Conservation (phyloP, 768 basidiomycete species). For the Grammothele lineata region DNA sequence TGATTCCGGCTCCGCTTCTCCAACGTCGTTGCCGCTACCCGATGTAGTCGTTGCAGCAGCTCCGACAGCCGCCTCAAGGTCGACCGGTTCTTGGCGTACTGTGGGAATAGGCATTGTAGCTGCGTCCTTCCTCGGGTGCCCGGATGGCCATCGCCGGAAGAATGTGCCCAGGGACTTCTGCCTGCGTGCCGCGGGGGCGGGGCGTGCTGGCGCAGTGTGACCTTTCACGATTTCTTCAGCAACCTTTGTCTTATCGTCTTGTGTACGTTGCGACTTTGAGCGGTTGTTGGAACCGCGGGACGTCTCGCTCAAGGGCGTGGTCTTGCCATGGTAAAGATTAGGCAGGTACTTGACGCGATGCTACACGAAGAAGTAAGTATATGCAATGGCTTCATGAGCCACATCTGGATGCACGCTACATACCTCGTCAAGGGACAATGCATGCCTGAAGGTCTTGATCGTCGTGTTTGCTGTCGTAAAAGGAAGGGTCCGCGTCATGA, state of each 20-base stretch:
- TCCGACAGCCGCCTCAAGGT: neutral
- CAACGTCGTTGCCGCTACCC: conserved; percentile 1
- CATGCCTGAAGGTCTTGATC: conserved; percentile 74
- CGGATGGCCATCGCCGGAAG: no score
- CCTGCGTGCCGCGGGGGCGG: no score
- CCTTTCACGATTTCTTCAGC: no score
- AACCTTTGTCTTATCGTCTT: no score
- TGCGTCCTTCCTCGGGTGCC: neutral
- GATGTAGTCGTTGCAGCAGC: neutral
- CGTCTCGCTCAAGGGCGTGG: no score
- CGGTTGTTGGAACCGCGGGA: neutral
- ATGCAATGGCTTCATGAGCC: neutral
- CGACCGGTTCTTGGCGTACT: neutral
- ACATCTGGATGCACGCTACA: conserved; percentile 11
- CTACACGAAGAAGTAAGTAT: conserved; percentile 29
- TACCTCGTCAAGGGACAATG: conserved; percentile 75
- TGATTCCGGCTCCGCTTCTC: conserved; percentile 4
- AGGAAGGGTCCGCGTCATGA: conserved; percentile 58
- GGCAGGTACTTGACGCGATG: conserved; percentile 64
- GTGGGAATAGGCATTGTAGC: neutral
- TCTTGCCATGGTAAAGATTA: conserved; percentile 39
- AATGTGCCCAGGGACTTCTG: neutral
- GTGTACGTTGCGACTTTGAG: no score
- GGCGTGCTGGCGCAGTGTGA: no score
- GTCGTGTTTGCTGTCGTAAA: conserved; percentile 60